A percentile compares a stretch with the other conserved stretches of the same genome.
Conservation (phyloP, 2,329 filamentous ascomycete species). For the Aspergillus novoparasiticus region DNA sequence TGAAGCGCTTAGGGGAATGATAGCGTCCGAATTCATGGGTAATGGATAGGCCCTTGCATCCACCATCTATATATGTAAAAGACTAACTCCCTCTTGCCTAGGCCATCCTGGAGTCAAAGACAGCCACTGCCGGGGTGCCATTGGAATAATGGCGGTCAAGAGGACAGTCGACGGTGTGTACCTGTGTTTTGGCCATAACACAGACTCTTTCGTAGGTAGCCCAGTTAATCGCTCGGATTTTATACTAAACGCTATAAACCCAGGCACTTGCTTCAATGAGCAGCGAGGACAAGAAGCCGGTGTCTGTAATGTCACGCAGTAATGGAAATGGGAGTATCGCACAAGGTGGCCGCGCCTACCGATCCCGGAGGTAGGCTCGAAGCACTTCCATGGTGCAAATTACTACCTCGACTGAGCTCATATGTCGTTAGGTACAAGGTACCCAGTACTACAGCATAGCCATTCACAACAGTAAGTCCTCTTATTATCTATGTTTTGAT, state of each 20-base stretch:
- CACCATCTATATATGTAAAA: background rate
- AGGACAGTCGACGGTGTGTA: conserved; percentile 75
- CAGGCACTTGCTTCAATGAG: conserved; percentile 85
- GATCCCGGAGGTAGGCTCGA: conserved; percentile 27
- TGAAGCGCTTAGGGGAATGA: conserved; percentile 74
- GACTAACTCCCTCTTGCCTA: conserved; percentile 24
- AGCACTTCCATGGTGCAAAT: too few species aligned
- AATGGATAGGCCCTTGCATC: conserved; percentile 16
- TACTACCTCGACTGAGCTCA: background rate
- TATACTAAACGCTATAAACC: conserved; percentile 12
- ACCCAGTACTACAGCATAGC: background rate
- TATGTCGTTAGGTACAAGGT: background rate
- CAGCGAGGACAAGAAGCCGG: conserved; percentile 71
- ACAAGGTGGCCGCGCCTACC: conserved; percentile 45
- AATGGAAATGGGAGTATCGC: conserved; percentile 55
- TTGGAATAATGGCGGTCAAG: conserved; percentile 89
- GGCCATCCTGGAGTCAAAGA: conserved; percentile 78
- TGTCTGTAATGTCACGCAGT: conserved; percentile 85
- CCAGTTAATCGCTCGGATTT: background rate
- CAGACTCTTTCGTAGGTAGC: conserved; percentile 69
- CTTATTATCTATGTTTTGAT: background rate
- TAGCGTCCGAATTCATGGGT: conserved; percentile 88
- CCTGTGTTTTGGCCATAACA: conserved; percentile 95
- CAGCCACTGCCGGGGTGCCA: conserved; percentile 81
- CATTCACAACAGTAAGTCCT: background rate